Base-by-base conservation (phyloP, 805 yeast species). In the Saturnispora hagleri region DNA sequence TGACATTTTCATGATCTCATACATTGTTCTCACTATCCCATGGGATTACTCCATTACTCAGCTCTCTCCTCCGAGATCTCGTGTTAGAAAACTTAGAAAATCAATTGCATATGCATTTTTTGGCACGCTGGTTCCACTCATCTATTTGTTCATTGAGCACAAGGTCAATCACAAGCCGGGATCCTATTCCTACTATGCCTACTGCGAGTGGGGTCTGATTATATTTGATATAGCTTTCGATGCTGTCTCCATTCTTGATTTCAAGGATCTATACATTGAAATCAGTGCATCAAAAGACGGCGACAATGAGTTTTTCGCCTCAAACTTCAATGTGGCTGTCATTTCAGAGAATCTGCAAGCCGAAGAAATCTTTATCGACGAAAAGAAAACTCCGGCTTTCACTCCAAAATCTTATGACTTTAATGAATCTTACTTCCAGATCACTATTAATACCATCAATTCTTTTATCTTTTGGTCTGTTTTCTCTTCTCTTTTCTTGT, bases 181-280 rank as follows among this genome's bases (percentile, higher is more conserved):
- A n/a, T 97, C 99, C 2, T 93, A 93, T 65, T 90, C 98, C 0
- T 77, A 82, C 45, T 93, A 93, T 66, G 96, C 99, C 0, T 89
- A 89, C 67, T 84, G 89, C 60, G 99, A 93, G 70, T 93, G 99
- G 99, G 70, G 86, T 1, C 73, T 93, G 62, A 87, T 93, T 51
- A 61, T 89, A 28, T 74, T 89, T 50, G 99, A 93, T 63, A 73
- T 93, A 27, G 81, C 79, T 5, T 93, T 89, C 66, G 99, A 93
- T 67, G 73, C 93, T 1, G 82, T 87, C 76, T 76, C 95, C 0
- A 74, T 80, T 17, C 54, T 73, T 22, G 97, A 91, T 60, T 89
- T 93, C 61, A 59, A 72, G 22, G 77, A 75, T 44, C 63, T 90
- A n/a, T 77, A 77, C 33, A 68, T 91, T 36, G 67, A 65, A 44